A percentile compares a stretch with the other conserved stretches of the same genome.
phyloP scores from a whole-genome alignment of 768 basidiomycete genomes.

The Hericium erinaceus region DNA sequence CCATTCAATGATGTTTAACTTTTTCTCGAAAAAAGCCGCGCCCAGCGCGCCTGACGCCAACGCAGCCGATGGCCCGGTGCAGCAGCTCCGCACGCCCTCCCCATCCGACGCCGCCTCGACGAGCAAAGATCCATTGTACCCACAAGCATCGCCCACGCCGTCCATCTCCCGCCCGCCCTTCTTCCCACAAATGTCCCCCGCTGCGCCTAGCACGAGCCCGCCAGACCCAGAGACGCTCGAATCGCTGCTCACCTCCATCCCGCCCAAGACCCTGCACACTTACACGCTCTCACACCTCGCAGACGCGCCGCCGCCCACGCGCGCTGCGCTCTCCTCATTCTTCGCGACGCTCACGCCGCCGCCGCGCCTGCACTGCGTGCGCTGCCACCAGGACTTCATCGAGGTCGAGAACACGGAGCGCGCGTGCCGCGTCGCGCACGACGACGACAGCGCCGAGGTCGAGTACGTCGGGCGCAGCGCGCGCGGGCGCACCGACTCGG shows the following conservation, averaged over 20 bases:
- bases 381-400: constrained; percentile 63
- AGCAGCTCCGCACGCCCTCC: constrained; percentile 2
- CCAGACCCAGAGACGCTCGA: constrained; percentile 30
- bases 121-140: too few species aligned
- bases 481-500: constrained; percentile 22
- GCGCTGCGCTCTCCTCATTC: constrained; percentile 45
- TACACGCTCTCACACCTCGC: constrained; percentile 49
- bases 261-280: constrained; percentile 55
- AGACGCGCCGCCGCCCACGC: constrained; percentile 26
- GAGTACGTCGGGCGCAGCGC: constrained; percentile 41
- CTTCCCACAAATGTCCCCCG: not conserved
- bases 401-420: constrained; percentile 69
- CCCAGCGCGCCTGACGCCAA: not conserved
- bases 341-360: constrained; percentile 58
- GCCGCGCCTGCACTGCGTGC: constrained; percentile 60
- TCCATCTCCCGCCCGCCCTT: not conserved
- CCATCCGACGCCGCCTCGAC: not conserved
- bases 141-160: not conserved
- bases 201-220: not conserved
- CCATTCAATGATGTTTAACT: not conserved
- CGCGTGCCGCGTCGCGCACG: constrained; percentile 62
- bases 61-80: not conserved
- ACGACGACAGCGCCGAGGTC: constrained; percentile 73
- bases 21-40: not conserved
- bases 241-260: constrained; percentile 47